Evolutionary conservation across 2,329 filamentous ascomycete species (phyloP), one percentile per base, ranked within the genome.

Genomic region (Tolypocladium sp.): DNA sequence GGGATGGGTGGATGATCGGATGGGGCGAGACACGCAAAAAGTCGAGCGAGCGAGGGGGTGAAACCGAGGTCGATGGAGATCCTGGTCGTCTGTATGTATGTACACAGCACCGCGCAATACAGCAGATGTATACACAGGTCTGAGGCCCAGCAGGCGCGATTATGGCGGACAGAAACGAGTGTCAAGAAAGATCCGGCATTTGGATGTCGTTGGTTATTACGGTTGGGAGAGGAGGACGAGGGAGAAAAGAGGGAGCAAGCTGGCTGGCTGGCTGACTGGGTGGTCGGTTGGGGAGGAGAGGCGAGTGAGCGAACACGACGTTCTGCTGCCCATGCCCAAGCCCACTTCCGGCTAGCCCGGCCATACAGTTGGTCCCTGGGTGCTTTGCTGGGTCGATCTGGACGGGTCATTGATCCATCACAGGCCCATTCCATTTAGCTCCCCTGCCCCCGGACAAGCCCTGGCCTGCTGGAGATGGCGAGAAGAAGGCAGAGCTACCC

Each of bases 381-480:
- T 33, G 33, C 51, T 35, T n/a, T 46, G 35, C 55, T 57, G 56
- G 58, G 55, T 42, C 58, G 58, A 60, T 60, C 58, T 57, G 30
- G 41, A 55, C 44, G 51, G 57, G 51, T 44, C 51, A 52, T 37
- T 22, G 57, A 44, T 27, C 27, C 53, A 41, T 56, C 57, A 20
- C 52, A 44, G 40, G 52, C 53, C 52, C 54, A 40, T 55, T 58
- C 42, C n/a, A 25, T 22, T 15, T 33, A 37, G 27, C 53, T 58
- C 53, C 57, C 52, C 57, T 55, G 42, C 27, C 54, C 54, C 27
- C 17, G 3, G 56, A 30, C 35, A 10, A 35, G 30, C 35, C 9
- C 44, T 17, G n/a, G n/a, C 37, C 20, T 52, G 46, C 46, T 52
- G 49, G 49, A n/a, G 20, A 35, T 2, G 49, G 49, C 49, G 49